Percentiles rank a stretch among this genome's conserved stretches.
phyloP scores from a whole-genome alignment of 2,329 filamentous ascomycete genomes.

The Pseudogymnoascus sp. region DNA sequence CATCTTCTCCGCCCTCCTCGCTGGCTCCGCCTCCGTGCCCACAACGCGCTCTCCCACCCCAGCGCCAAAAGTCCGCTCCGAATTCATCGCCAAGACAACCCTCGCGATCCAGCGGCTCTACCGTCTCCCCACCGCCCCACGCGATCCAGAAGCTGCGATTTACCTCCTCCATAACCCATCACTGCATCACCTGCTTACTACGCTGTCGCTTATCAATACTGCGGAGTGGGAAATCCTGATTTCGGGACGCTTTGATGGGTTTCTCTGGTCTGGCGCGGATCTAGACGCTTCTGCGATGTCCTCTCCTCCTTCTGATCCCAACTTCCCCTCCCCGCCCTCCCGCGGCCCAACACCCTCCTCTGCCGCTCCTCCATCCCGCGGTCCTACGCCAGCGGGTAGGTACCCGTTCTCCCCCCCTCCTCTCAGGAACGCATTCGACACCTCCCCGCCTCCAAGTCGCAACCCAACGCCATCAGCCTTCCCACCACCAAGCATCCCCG shows the following conservation, averaged over 20 bases:
- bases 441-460: background rate
- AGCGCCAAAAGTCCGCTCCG: conserved; percentile 56
- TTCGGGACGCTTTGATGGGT: conserved; percentile 91
- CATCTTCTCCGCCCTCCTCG: conserved; percentile 75
- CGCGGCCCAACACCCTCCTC: conserved; percentile 46
- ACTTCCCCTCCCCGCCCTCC: conserved; percentile 36
- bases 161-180: conserved; percentile 78
- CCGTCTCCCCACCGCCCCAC: conserved; percentile 63
- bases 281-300: conserved; percentile 31
- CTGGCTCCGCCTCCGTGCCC: conserved; percentile 47
- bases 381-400: conserved; percentile 44
- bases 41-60: conserved; percentile 63
- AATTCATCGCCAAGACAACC: conserved; percentile 68
- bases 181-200: conserved; percentile 80
- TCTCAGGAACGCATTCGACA: conserved; percentile 24
- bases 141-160: conserved; percentile 79
- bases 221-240: conserved; percentile 97
- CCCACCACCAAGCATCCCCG: conserved; percentile 42
- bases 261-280: conserved; percentile 88
- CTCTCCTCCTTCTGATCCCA: conserved; percentile 27
- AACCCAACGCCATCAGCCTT: conserved; percentile 42
- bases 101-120: conserved; percentile 81
- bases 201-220: conserved; percentile 77
- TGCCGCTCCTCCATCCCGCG: conserved; percentile 39
- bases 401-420: conserved; percentile 31